Conservation (phyloP, 2,329 filamentous ascomycete species). For the Beauveria varroae region DNA sequence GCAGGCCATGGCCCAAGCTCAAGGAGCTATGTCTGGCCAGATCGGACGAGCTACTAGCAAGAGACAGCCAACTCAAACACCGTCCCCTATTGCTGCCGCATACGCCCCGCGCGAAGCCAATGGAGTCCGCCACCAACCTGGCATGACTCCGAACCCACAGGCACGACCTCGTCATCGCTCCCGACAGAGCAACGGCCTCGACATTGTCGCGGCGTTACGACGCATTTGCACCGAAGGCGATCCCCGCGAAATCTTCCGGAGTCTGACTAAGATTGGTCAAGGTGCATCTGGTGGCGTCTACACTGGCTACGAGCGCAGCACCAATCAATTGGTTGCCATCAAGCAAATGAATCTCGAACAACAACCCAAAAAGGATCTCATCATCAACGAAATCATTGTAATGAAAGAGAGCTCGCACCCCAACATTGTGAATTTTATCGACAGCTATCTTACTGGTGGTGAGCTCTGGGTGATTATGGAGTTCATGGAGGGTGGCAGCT, state of each 20-base stretch:
- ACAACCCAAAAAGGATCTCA: constrained; percentile 97
- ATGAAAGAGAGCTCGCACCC: constrained; percentile 99
- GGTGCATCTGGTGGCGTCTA: constrained; percentile 94
- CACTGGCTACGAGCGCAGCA: constrained; percentile 77
- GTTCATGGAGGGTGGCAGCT: constrained; percentile 96
- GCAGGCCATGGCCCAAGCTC: constrained; percentile 70
- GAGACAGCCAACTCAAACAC: constrained; percentile 40
- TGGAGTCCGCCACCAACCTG: constrained; percentile 21
- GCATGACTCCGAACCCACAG: constrained; percentile 27
- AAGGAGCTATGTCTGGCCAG: constrained; percentile 67
- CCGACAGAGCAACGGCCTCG: constrained; percentile 71
- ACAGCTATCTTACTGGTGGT: constrained; percentile 83
- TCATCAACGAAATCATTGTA: constrained; percentile 97
- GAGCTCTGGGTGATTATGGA: constrained; percentile 99
- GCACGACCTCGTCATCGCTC: constrained; percentile 68
- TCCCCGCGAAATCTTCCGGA: constrained; percentile 78
- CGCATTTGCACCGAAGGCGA: constrained; percentile 87
- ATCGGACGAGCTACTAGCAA: constrained; percentile 69
- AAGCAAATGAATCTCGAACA: constrained; percentile 99
- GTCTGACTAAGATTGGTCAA: constrained; percentile 91
- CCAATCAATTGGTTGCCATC: constrained; percentile 87
- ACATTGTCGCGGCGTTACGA: constrained; percentile 76
- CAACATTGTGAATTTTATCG: constrained; percentile 99
- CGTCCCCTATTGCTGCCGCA: constrained; percentile 11
- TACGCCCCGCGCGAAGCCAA: constrained; percentile 6